Evolutionary conservation across 2,329 filamentous ascomycete genomes (phyloP).

Genomic region (Camptophora hylomeconis): DNA sequence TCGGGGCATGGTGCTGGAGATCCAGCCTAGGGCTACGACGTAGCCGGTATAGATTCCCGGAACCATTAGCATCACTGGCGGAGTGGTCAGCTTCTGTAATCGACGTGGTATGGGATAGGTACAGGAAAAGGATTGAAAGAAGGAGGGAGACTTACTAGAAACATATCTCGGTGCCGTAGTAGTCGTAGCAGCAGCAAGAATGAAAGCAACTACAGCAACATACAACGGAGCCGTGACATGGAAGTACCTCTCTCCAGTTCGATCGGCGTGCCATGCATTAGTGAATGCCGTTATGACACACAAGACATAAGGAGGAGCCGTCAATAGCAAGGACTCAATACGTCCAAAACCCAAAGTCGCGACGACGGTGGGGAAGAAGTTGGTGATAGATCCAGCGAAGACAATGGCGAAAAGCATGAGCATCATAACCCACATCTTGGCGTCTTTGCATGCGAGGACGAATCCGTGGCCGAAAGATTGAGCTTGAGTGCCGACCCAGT

Average conservation of each 20-base stretch:
- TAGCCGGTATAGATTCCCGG: conserved; percentile 37
- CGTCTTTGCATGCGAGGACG: conserved; percentile 43
- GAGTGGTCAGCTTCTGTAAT: no score
- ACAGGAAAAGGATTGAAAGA: conserved; percentile 3
- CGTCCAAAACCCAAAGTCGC: conserved; percentile 31
- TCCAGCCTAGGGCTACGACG: conserved; percentile 60
- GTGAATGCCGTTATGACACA: conserved; percentile 40
- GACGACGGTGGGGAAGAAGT: conserved; percentile 43
- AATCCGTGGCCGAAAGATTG: conserved; percentile 39
- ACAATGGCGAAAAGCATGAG: conserved; percentile 17
- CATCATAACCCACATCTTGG: conserved; percentile 49
- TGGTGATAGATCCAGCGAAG: conserved; percentile 14
- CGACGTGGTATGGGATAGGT: conserved; percentile 19
- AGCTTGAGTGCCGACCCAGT: conserved; percentile 44
- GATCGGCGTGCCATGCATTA: conserved; percentile 59
- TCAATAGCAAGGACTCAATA: conserved; percentile 36
- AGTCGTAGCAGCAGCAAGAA: conserved; percentile 53
- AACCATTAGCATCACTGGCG: conserved; percentile 5
- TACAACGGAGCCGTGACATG: conserved; percentile 52
- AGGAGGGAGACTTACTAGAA: conserved; percentile 46
- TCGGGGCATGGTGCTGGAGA: conserved; percentile 60
- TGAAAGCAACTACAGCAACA: conserved; percentile 51
- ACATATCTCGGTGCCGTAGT: conserved; percentile 50
- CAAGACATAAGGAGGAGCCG: conserved; percentile 7
- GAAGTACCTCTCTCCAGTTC: conserved; percentile 55